Evolutionary conservation across 2,329 filamentous ascomycete species (phyloP), one percentile per base, ranked within the genome.

Genomic region (Cercospora sesami): DNA sequence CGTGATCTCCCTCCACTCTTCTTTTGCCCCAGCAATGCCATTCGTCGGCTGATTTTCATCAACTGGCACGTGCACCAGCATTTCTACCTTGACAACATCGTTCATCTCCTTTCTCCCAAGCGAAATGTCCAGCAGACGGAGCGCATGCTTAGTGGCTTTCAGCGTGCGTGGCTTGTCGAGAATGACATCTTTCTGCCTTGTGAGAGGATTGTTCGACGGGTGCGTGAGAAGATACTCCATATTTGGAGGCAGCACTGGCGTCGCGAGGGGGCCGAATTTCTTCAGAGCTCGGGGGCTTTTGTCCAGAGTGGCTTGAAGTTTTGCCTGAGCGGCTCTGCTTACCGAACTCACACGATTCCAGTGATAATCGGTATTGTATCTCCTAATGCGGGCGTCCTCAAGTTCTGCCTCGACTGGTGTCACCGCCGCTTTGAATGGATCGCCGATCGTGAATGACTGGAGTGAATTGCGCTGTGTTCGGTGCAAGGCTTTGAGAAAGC

Each of bases 381-480:
- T 33, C 16, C 30, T 2, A 12, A 60, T 4, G 4, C n/a, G 14
- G 18, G 63, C 48, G 26, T 59, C 51, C 26, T 57, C 21, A 26
- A 59, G n/a, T 5, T 59, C 16, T 18, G 28, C 30, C 23, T 65
- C 33, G 63, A 59, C 36, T 65, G 21, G 14, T 36, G 30, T 48
- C 55, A 60, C 39, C 8, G 39, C 28, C 10, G 18, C 63, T 21
- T 60, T 60, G 53, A 30, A 51, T 16, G 63, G 63, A n/a, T 65
- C 63, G 18, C 26, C 30, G 12, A 65, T 21, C 26, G n/a, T 30
- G 36, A 65, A 36, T 2, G 16, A 26, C 18, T 60, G 58, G 12
- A 65, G n/a, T 12, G 26, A 21, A n/a, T 51, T 60, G 39, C n/a
- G 51, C 4, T 58, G 21, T 10, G 18, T 6, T n/a, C 58, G 53